These are phyloP conservation scores for Asterophora lycoperdoides DNA, from an alignment of 768 basidiomycete species.

Conservation along the genomic window DNA sequence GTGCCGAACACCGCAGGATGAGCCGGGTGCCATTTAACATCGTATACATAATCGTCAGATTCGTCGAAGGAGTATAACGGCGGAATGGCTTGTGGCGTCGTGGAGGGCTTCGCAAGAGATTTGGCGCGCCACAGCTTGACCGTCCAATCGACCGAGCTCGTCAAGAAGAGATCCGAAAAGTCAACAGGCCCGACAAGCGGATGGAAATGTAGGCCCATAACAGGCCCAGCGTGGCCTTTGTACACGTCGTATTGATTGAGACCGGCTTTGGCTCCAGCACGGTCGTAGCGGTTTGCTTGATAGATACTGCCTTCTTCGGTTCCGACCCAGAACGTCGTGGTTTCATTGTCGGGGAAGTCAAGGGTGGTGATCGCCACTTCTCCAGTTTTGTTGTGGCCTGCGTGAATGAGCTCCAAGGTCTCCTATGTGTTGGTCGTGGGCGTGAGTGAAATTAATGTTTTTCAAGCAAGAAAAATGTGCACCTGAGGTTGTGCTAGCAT, in stretches of 20 bases:
- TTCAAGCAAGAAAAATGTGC: conserved; percentile 2
- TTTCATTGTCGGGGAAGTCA: conserved; percentile 95
- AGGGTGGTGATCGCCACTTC: conserved; percentile 93
- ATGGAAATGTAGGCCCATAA: conserved; percentile 94
- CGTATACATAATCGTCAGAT: conserved; percentile 97
- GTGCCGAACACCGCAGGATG: conserved; percentile 94
- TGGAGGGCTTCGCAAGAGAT: conserved; percentile 69
- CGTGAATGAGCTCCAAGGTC: conserved; percentile 85
- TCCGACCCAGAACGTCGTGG: conserved; percentile 95
- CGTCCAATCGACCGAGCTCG: conserved; percentile 95
- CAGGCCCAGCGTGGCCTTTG: conserved; percentile 87
- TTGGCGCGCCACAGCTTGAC: conserved; percentile 94
- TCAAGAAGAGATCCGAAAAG: conserved; percentile 93
- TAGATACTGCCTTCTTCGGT: conserved; percentile 98
- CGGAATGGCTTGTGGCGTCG: conserved; percentile 49
- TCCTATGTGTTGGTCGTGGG: conserved; percentile 48
- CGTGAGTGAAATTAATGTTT: not conserved
- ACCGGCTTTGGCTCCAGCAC: conserved; percentile 95
- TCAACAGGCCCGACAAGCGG: conserved; percentile 88
- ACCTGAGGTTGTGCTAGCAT: conserved; percentile 99
- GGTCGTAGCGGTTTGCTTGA: conserved; percentile 94
- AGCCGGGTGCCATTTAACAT: conserved; percentile 95
- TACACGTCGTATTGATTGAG: conserved; percentile 92
- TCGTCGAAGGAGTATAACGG: conserved; percentile 95
- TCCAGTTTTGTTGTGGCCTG: conserved; percentile 93